phyloP scores from a whole-genome alignment of 2,329 filamentous ascomycete species.

The Elsinoe perseae region DNA sequence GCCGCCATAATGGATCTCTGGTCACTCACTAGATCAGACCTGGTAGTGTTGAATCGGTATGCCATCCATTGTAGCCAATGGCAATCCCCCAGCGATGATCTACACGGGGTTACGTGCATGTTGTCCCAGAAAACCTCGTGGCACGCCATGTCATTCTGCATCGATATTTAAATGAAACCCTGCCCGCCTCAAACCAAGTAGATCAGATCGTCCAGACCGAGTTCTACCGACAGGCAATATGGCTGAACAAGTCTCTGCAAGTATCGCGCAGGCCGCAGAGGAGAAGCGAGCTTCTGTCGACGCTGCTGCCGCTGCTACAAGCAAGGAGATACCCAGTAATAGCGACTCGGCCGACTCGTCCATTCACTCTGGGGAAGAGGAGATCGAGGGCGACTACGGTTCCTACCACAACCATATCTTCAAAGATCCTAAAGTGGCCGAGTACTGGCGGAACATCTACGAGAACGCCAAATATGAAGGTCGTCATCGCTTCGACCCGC shows the following conservation, averaged over 20 bases:
- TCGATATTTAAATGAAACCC: background rate
- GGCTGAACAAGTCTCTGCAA: slow-evolving; percentile 1
- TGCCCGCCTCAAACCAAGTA: background rate
- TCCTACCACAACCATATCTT: slow-evolving; percentile 31
- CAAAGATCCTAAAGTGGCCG: slow-evolving; percentile 44
- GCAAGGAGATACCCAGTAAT: background rate
- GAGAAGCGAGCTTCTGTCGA: background rate
- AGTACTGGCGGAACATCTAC: slow-evolving; percentile 49
- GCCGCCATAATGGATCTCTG: background rate
- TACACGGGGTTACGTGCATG: background rate
- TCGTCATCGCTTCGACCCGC: slow-evolving; percentile 40
- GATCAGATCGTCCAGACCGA: background rate
- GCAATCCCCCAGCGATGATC: background rate
- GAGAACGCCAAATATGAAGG: slow-evolving; percentile 41
- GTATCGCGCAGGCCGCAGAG: background rate
- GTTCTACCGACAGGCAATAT: background rate
- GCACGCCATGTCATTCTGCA: slow-evolving; percentile 6
- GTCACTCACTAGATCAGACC: background rate
- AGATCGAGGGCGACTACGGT: slow-evolving; percentile 10
- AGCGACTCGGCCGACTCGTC: slow-evolving; percentile 6
- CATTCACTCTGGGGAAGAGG: slow-evolving; percentile 7
- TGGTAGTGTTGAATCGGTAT: background rate
- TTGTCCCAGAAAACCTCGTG: background rate
- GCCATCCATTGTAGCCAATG: background rate
- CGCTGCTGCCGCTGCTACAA: background rate